Base-by-base conservation (phyloP, 75 land plant genomes). In the Sequoiadendron giganteum region DNA sequence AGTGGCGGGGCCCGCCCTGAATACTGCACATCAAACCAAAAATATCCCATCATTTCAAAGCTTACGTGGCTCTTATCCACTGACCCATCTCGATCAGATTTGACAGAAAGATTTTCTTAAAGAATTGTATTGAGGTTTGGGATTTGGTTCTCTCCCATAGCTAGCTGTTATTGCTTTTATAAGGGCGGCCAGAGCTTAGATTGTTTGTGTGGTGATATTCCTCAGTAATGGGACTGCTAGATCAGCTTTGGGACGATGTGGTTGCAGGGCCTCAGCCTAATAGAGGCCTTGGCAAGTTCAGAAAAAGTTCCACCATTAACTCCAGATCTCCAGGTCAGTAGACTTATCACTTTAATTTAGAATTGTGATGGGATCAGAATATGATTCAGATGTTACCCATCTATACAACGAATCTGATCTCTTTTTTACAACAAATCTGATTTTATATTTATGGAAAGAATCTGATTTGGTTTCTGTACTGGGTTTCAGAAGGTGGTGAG, bases 241-340 rank as follows among this genome's bases (percentile, higher is more conserved):
- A 95, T 38, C 88, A 94, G 89, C 90, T 95, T 16, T 95, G 96
- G 96, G 96, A 95, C 72, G 96, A 95, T 79, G 92, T 95, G 47
- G 86, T 95, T 65, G 95, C 95, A 86, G 96, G 95, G 1, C 96
- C 96, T 21, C 91, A 72, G 82, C 96, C 96, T 56, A 91, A 90
- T 1, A 72, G 21, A 49, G 96, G 96, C 85, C 96, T 95, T 47
- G 93, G 94, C 86, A 93, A 89, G 91, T 94, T 95, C 40, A 78
- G 95, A 9, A 93, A 93, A 85, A 61, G 84, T 85, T 15, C 88
- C 32, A 70, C 91, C n/a, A 2, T 25, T 28, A 81, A 21, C 49
- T 25, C 49, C 19, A 81, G 10, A 21, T 43, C 83, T 43, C 49
- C 10, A 25, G 48, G 47, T 81, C 13, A 10, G 76, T 72, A 72